These are phyloP conservation scores for Epichloe glyceriae DNA, from an alignment of 2,329 filamentous ascomycete genomes.

Conservation along the genomic window DNA sequence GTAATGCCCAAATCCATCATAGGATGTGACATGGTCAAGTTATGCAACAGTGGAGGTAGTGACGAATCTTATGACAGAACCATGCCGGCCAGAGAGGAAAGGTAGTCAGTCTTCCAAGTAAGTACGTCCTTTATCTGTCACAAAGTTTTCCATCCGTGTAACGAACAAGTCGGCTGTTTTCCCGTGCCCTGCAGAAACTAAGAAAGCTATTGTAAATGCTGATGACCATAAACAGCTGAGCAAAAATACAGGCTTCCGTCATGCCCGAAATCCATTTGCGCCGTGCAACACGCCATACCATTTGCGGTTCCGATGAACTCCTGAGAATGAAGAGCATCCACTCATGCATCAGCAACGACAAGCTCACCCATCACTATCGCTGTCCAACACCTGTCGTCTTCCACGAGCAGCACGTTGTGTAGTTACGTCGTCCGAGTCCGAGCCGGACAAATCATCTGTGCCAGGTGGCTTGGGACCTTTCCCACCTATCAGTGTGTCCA, in stretches of 20 bases:
- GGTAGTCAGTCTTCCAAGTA: too few relatives aligned
- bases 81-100: too few relatives aligned
- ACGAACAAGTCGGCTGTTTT: too few relatives aligned
- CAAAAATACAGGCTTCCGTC: neutral
- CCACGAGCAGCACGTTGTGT: conserved; percentile 12
- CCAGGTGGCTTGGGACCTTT: conserved; percentile 2
- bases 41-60: too few relatives aligned
- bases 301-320: too few relatives aligned
- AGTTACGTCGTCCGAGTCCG: conserved; percentile 10
- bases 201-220: neutral
- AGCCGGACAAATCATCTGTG: conserved; percentile 7
- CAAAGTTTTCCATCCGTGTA: too few relatives aligned
- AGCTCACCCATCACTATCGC: conserved; percentile 17
- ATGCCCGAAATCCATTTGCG: neutral
- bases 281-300: neutral
- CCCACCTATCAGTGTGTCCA: conserved; percentile 16
- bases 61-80: too few relatives aligned
- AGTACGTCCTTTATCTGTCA: too few relatives aligned
- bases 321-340: neutral
- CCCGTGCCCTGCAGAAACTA: neutral
- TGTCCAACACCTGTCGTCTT: conserved; percentile 17
- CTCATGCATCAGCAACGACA: neutral
- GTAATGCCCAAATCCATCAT: too few relatives aligned
- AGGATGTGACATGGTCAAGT: too few relatives aligned
- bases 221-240: neutral